Base-by-base conservation (phyloP, 768 basidiomycete genomes). In the Kwoniella shandongensis region DNA sequence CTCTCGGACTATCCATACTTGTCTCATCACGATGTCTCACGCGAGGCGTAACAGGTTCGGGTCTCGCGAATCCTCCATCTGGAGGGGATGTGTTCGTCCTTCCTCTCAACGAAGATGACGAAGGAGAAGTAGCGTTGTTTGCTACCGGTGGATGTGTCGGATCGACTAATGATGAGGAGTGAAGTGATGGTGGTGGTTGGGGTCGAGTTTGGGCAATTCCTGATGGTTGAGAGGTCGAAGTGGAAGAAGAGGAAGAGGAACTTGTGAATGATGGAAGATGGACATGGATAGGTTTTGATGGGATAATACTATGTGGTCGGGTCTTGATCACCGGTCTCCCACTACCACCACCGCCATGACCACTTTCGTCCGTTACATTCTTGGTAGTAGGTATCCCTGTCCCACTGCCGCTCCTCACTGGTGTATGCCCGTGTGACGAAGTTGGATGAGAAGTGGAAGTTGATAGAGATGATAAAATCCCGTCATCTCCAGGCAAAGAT, bases 41-140 rank as follows among this genome's bases (percentile, higher is more conserved):
- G 26, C 42, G 49, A 2, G 62, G 62, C 18, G 62, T 63, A 0
- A 63, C 62, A n/a, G n/a, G n/a, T n/a, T n/a, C n/a, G 6, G 62
- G 48, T 32, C 51, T 48, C 10, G 62, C 57, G 4, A 60, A 25
- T 23, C 57, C 50, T 23, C 45, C n/a, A 27, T 8, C n/a, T 8
- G 51, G 47, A 49, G 6, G 32, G 13, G 6, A 6, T 13, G 32
- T 32, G 6, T 32, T 13, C 32, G 13, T 32, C 32, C 32, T 32
- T 32, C 32, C 32, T 32, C 32, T 32, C n/a, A n/a, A n/a, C n/a
- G n/a, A n/a, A n/a, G n/a, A n/a, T n/a, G n/a, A n/a, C n/a, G n/a
- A n/a, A n/a, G n/a, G n/a, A n/a, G n/a, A n/a, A n/a, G n/a, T n/a
- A n/a, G n/a, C n/a, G n/a, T n/a, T n/a, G n/a, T n/a, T n/a, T n/a